Percentiles rank a stretch among this genome's conserved stretches.
phyloP scores from a whole-genome alignment of 768 basidiomycete species.

The Leccinum arenicola region DNA sequence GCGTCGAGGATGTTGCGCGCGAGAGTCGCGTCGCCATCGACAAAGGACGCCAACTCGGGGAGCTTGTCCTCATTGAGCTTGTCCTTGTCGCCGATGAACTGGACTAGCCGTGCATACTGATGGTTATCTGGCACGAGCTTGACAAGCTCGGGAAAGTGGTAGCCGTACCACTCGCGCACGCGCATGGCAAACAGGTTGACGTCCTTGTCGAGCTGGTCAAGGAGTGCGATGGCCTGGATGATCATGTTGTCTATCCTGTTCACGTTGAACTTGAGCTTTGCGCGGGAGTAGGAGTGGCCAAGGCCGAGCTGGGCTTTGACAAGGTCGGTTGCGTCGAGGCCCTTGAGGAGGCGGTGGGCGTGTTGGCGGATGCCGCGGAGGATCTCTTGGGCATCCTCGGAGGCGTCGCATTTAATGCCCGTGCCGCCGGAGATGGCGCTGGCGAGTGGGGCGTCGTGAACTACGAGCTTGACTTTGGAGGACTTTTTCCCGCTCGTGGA shows the following conservation, averaged over 20 bases:
- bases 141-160: conserved; percentile 97
- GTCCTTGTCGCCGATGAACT: conserved; percentile 90
- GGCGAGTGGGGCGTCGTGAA: conserved; percentile 73
- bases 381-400: conserved; percentile 78
- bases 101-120: conserved; percentile 82
- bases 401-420: conserved; percentile 73
- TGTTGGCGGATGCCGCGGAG: conserved; percentile 92
- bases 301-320: conserved; percentile 93
- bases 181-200: conserved; percentile 99
- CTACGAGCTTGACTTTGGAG: conserved; percentile 68
- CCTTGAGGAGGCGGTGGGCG: conserved; percentile 85
- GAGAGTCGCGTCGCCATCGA: conserved; percentile 80
- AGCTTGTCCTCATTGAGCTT: conserved; percentile 75
- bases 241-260: conserved; percentile 99
- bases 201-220: conserved; percentile 99
- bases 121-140: conserved; percentile 92
- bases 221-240: conserved; percentile 96
- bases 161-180: conserved; percentile 98
- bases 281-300: conserved; percentile 95
- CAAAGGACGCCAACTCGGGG: conserved; percentile 69
- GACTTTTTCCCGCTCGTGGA: conserved; percentile 66
- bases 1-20: conserved; percentile 96
- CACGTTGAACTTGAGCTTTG: conserved; percentile 97
- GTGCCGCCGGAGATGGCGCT: conserved; percentile 73
- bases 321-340: conserved; percentile 84